Evolutionary conservation across 768 basidiomycete genomes (phyloP), one percentile per base, ranked within the genome.

Genomic region (Phlebiopsis flavidoalba): DNA sequence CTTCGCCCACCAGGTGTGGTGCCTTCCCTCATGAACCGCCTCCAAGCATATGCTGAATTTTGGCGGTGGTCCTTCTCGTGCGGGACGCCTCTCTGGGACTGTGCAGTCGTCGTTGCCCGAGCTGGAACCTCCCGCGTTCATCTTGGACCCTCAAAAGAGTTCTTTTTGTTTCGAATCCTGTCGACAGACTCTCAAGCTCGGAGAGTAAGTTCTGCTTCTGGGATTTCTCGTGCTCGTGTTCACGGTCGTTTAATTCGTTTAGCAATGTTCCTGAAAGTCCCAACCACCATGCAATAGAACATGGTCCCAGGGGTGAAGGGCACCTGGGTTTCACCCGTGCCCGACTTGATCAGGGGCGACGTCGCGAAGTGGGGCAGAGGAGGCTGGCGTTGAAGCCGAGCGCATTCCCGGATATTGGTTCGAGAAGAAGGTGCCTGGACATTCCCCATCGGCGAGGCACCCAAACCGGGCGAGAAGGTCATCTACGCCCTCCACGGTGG

Each of bases 401-500:
- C 67, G 67, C 12, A 70, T 76, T 8, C 72, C 72, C 1, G 77
- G 77, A 17, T 78, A 74, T 61, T 77, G 75, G 77, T 65, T 68
- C 21, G 70, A 74, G 47, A 66, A 66, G 11, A 22, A 61, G 6
- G 65, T 61, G 0, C 17, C n/a, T 57, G 12, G 51, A 64, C 14
- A 35, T 54, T n/a, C 8, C 60, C 69, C 17, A 60, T 65, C 5
- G 71, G 67, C 33, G 59, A 66, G 15, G 62, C 62, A 1, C 66
- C 76, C 0, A 57, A 45, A 19, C 63, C 67, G 0, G 72, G 71
- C 7, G 74, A 76, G 45, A 75, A 73, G 37, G 68, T 77, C 11
- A 62, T 77, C 7, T 73, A 69, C 47, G 60, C 66, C 45, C 63
- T 74, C 1, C 76, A 77, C 57, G 86, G 86, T n/a, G 87, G n/a